Conservation (phyloP, 169 alveolate species). For the Plasmodium falciparum region DNA sequence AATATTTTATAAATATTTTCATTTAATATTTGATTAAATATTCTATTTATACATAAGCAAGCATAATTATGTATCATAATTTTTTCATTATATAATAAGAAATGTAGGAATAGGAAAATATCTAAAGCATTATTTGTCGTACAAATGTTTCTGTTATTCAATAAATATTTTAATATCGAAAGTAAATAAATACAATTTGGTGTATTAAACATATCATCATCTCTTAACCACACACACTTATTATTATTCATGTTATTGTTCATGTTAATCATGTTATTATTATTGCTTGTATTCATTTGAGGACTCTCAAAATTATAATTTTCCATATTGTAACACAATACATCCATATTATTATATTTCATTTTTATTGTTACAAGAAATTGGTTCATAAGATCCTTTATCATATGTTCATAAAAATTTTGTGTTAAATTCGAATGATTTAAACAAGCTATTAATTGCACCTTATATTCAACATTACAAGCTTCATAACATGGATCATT, state of each 20-base stretch:
- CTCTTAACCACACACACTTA: slow-evolving; percentile 23
- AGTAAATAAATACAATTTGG: slow-evolving; percentile 23
- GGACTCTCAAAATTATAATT: slow-evolving; percentile 3
- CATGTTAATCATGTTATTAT: not conserved
- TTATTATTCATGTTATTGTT: not conserved
- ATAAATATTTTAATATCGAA: slow-evolving; percentile 28
- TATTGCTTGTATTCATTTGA: not conserved
- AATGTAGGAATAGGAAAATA: slow-evolving; percentile 13
- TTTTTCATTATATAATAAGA: slow-evolving; percentile 36
- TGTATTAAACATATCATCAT: slow-evolving; percentile 43
- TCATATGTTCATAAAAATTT: slow-evolving; percentile 43
- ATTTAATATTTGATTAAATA: slow-evolving; percentile 18
- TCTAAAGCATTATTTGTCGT: slow-evolving; percentile 2
- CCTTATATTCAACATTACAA: slow-evolving; percentile 51
- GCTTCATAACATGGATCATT: slow-evolving; percentile 44
- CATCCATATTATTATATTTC: slow-evolving; percentile 28
- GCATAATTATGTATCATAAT: slow-evolving; percentile 44
- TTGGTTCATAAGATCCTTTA: slow-evolving; percentile 16
- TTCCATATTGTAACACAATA: slow-evolving; percentile 7
- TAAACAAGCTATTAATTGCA: slow-evolving; percentile 46
- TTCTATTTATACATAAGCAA: slow-evolving; percentile 46
- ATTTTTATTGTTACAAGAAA: slow-evolving; percentile 18
- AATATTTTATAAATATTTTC: not conserved
- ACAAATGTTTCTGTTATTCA: slow-evolving; percentile 39
- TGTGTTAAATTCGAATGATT: slow-evolving; percentile 31